Evolutionary conservation across 768 basidiomycete species (phyloP), one percentile per base, ranked within the genome.

Genomic region (Russula sp.): DNA sequence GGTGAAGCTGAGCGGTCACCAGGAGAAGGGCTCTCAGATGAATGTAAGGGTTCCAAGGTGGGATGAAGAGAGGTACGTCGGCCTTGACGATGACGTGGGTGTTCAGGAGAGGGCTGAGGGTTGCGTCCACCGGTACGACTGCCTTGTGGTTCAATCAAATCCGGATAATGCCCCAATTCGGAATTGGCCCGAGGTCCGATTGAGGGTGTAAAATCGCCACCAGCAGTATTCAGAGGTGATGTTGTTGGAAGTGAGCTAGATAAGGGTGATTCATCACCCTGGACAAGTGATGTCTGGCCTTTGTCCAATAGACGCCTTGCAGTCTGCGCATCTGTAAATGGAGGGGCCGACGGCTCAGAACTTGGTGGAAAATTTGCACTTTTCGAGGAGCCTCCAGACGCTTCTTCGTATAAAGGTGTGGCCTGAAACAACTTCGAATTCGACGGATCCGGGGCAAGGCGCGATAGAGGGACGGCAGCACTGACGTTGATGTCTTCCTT

Each of bases 111-210:
- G 46, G 75, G 70, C 60, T 79, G 79, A 52, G 80, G 79, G 52
- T 69, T 71, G 22, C 76, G 75, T 47, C 62, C 51, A 50, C 61
- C 65, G 43, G 59, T 64, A 16, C 63, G 48, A 5, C 56, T 69
- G 66, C 57, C 75, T 69, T 69, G 74, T 67, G 69, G 72, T 46
- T 81, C 79, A 55, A 75, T 75, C 61, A 84, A 70, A 73, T 91
- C 90, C 46, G 84, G 69, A 71, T 93, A 92, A 69, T 92, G 86
- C 5, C 90, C 90, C 47, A 90, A 76, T 71, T 90, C 90, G 32
- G 91, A 93, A 70, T 86, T 90, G 7, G 90, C 82, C 52, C 89
- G 83, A 63, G 80, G 81, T 22, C 73, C 71, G 58, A 77, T 60
- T 13, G 74, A 55, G 14, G 63, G 38, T 35, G 41, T 45, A 7